Base-by-base conservation (phyloP, 352 stramenopile genomes). In the Phytopythium chamaehyphon region DNA sequence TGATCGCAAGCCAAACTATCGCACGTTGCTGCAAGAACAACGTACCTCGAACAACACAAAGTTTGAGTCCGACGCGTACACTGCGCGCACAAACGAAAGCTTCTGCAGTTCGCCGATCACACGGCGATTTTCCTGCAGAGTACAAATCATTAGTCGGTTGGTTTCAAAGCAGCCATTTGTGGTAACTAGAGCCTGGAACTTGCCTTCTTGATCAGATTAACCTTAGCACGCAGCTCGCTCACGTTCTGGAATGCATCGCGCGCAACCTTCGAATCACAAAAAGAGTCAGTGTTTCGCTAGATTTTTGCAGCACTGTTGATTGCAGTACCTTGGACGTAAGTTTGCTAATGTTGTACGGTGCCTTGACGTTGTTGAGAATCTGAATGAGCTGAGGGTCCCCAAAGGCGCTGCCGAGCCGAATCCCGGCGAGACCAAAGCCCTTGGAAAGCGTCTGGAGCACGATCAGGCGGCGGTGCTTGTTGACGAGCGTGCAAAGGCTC, bases 331-430 rank as follows among this genome's bases (percentile, higher is more conserved):
- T 88, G 40, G 89, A 83, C 6, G 96, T 98, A 26, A 99, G 71
- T 57, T 96, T 97, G 84, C 97, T 99, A 52, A 99, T 95, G 77
- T 99, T 99, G 82, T 99, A 99, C 15, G 96, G 96, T n/a, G 96
- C 96, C 72, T 99, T 99, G 54, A 98, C 93, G 62, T 98, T 99
- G 75, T 99, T 99, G 55, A 99, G 93, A 35, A 98, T 84, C 74
- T 98, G 88, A 64, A 99, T 98, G 9, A 99, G 76, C 51, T 88
- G 83, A 7, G 86, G 64, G 57, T 93, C 66, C 33, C 84, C 96
- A 50, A 99, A 97, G 21, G 95, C 90, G 56, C 95, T 88, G 6
- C 90, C 90, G 35, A 97, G 61, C 39, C 83, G 94, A 66, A 99
- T 98, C 7, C 93, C 97, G 19, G 97, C 97, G 47, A 99, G 83